Conservation (phyloP, 768 basidiomycete genomes). For the Boletus subparvulus region DNA sequence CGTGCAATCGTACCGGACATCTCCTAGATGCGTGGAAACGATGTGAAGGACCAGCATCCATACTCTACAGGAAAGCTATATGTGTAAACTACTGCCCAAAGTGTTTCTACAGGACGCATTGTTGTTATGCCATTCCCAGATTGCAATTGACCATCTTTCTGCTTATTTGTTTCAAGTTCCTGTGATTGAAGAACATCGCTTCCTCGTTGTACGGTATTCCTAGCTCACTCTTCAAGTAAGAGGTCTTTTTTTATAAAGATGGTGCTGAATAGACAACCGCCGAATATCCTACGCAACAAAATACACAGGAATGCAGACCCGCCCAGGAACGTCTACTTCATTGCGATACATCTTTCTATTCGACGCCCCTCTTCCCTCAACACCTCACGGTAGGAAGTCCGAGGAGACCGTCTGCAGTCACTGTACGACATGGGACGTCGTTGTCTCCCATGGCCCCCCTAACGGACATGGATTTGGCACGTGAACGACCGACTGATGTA, state of each 20-base stretch:
- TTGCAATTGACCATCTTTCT: not conserved
- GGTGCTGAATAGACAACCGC: not conserved
- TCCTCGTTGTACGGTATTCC: too few species aligned
- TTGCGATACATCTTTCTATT: not conserved
- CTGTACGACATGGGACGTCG: not conserved
- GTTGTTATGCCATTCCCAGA: not conserved
- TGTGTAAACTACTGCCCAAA: not conserved
- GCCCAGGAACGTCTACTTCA: not conserved
- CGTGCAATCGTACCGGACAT: constrained; percentile 6
- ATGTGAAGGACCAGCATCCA: not conserved
- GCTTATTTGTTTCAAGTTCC: not conserved
- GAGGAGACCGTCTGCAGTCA: not conserved
- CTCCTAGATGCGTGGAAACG: not conserved
- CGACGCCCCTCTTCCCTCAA: not conserved
- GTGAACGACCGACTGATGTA: not conserved
- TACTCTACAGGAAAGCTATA: not conserved
- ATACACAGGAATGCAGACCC: not conserved
- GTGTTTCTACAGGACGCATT: not conserved
- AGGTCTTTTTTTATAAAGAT: not conserved
- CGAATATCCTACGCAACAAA: not conserved
- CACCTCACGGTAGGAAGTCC: not conserved
- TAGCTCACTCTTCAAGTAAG: not conserved
- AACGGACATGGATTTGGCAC: constrained; percentile 7
- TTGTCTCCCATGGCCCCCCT: not conserved
- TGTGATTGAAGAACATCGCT: not conserved